These are phyloP conservation scores for Oidiodendron maius DNA, from an alignment of 495 filamentous ascomycete genomes.

Conservation along the genomic window DNA sequence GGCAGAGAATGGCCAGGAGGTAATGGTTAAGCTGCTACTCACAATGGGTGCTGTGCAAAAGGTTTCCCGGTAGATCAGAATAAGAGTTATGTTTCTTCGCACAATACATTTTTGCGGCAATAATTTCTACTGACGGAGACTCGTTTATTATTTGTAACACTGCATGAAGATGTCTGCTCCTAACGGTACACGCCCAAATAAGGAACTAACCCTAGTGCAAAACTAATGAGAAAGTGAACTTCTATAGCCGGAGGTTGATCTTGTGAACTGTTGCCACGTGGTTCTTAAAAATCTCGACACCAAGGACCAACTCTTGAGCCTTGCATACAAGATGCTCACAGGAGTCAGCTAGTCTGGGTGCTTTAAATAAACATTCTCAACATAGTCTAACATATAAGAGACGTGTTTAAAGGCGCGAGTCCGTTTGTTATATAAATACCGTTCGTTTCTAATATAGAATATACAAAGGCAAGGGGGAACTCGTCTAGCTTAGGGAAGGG, in stretches of 20 bases:
- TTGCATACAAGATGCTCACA: constrained; percentile 23
- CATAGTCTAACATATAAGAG: constrained; percentile 18
- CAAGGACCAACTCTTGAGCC: constrained; percentile 15
- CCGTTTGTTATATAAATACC: constrained; percentile 11
- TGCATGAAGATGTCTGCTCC: too few species aligned
- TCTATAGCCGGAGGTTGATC: constrained; percentile 16
- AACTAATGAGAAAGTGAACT: constrained; percentile 1
- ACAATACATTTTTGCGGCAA: too few species aligned
- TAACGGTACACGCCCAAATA: not conserved
- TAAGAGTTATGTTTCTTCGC: too few species aligned
- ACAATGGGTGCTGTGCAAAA: too few species aligned
- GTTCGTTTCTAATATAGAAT: constrained; percentile 13
- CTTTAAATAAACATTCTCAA: constrained; percentile 14
- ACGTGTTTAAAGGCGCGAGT: constrained; percentile 15
- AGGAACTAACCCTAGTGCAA: not conserved
- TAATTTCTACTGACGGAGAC: too few species aligned
- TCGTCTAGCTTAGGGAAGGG: not conserved
- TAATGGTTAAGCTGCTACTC: too few species aligned
- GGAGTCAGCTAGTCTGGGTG: constrained; percentile 3
- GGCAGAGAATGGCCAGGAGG: too few species aligned
- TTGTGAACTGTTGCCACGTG: constrained; percentile 18
- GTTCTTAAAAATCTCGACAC: constrained; percentile 23
- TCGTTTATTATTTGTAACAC: too few species aligned
- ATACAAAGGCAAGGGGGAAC: constrained; percentile 15
- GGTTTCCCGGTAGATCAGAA: too few species aligned